Evolutionary conservation across 306 rosid genomes (phyloP).

Genomic region (Cercis canadensis): DNA sequence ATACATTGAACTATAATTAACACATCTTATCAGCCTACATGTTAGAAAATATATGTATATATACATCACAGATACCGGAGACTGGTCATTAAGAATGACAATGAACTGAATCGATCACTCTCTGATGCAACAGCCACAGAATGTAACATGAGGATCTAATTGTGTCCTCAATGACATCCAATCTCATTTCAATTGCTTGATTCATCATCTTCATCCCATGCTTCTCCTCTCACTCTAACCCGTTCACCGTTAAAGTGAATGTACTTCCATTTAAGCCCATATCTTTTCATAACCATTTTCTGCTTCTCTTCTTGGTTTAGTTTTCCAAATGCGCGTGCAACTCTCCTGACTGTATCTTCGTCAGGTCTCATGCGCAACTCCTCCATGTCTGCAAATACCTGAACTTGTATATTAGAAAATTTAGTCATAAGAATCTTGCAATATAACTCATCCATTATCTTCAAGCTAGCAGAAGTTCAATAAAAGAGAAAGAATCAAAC

Average conservation of each 20-base stretch:
- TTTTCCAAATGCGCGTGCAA: conserved; percentile 61
- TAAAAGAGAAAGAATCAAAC: not conserved
- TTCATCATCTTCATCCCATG: conserved; percentile 49
- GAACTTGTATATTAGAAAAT: conserved; percentile 32
- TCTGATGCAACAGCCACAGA: conserved; percentile 21
- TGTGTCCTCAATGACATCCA: conserved; percentile 17
- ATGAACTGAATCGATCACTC: conserved; percentile 8
- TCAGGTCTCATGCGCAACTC: conserved; percentile 81
- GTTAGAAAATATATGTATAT: too few relatives aligned
- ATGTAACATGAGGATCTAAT: conserved; percentile 5
- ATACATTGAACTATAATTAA: too few relatives aligned
- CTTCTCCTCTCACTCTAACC: conserved; percentile 66
- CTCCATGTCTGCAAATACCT: conserved; percentile 95
- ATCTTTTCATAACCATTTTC: conserved; percentile 60
- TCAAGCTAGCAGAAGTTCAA: not conserved
- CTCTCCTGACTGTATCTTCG: conserved; percentile 82
- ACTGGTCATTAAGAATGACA: not conserved
- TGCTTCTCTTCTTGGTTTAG: conserved; percentile 74
- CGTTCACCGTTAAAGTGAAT: conserved; percentile 83
- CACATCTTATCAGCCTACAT: too few relatives aligned
- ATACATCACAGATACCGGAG: too few relatives aligned
- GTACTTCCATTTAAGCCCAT: conserved; percentile 82
- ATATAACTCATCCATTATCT: not conserved
- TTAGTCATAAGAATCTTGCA: conserved; percentile 18
- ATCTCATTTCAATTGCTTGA: conserved; percentile 32